phyloP scores from a whole-genome alignment of 257 asterid genomes.

The Datura wrightii region DNA sequence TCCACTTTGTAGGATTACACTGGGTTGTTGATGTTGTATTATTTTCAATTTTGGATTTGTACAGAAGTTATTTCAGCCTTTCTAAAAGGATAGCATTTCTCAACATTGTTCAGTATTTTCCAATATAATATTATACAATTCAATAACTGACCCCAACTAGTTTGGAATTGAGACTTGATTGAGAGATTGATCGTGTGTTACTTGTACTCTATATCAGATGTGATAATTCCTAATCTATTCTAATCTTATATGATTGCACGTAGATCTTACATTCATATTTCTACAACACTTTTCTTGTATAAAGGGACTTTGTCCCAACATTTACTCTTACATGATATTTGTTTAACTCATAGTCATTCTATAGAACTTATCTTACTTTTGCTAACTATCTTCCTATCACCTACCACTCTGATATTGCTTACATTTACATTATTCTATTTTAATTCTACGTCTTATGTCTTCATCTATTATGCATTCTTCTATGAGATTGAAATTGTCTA shows the following conservation, averaged over 20 bases:
- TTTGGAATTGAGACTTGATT: not conserved
- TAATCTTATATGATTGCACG: not conserved
- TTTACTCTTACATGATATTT: not conserved
- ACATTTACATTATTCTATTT: not conserved
- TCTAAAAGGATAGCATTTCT: not conserved
- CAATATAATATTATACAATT: not conserved
- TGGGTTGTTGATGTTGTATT: no score
- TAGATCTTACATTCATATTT: not conserved
- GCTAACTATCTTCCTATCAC: conserved; percentile 3
- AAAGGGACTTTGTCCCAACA: not conserved
- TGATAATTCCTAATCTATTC: not conserved
- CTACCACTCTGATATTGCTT: not conserved
- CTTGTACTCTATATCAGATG: not conserved
- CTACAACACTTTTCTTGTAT: not conserved
- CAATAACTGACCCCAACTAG: not conserved
- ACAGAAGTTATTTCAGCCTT: not conserved
- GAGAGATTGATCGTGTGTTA: not conserved
- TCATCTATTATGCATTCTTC: conserved; percentile 13
- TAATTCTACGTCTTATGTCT: not conserved
- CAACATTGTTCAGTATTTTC: not conserved
- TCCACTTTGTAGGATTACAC: no score
- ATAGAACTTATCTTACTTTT: not conserved
- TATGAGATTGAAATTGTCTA: not conserved
- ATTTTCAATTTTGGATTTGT: not conserved
- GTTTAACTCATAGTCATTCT: not conserved